These are phyloP conservation scores for Prunus yedoensis DNA, from an alignment of 331 rosid genomes.

Conservation along the genomic window DNA sequence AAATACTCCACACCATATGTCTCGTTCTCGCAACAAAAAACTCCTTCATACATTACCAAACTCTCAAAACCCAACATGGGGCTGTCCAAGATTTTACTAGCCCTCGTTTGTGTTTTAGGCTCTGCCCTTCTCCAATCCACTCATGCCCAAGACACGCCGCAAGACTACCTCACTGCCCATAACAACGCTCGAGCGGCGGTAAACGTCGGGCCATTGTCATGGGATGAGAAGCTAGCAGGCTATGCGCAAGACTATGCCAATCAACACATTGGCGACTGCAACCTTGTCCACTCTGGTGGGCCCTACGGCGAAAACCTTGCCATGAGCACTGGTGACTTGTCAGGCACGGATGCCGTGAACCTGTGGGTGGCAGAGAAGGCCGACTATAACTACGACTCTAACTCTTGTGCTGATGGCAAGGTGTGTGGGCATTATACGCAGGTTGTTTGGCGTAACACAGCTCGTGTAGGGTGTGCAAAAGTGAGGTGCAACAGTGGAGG, in stretches of 20 bases:
- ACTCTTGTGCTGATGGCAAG: constrained; percentile 27
- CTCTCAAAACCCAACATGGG: neutral
- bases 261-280: constrained; percentile 24
- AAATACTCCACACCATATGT: no score
- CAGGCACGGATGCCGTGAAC: neutral
- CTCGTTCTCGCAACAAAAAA: neutral
- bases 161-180: constrained; percentile 47
- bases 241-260: constrained; percentile 38
- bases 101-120: neutral
- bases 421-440: neutral
- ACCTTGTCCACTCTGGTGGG: constrained; percentile 38
- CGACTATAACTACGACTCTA: constrained; percentile 32
- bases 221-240: constrained; percentile 32
- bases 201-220: constrained; percentile 28
- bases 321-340: neutral
- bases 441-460: constrained; percentile 35
- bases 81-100: constrained; percentile 4
- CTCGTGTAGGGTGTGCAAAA: constrained; percentile 42
- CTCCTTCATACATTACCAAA: no score
- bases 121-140: constrained; percentile 6
- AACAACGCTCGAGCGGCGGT: constrained; percentile 43
- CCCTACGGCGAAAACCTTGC: constrained; percentile 57
- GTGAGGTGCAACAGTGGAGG: constrained; percentile 48
- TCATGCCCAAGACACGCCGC: constrained; percentile 37
- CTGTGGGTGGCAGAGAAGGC: constrained; percentile 20